Conservation (phyloP, 2,329 filamentous ascomycete genomes). For the Pestalotiopsis sp. region DNA sequence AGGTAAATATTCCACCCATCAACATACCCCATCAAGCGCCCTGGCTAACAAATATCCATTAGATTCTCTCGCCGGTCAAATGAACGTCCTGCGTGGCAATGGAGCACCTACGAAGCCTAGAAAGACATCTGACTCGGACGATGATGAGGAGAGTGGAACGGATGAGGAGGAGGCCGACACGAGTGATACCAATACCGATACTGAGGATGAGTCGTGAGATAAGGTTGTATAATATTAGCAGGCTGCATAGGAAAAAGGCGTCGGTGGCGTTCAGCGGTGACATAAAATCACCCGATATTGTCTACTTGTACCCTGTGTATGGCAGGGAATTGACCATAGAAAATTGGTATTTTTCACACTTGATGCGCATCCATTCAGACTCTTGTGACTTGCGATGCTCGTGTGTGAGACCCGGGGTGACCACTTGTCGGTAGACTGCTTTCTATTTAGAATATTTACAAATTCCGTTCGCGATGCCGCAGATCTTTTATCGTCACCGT, state of each 20-base stretch:
- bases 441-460: too few relatives aligned
- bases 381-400: too few relatives aligned
- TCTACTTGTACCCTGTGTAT: constrained; percentile 3
- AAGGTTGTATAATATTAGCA: constrained; percentile 1
- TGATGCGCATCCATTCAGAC: too few relatives aligned
- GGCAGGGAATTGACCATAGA: constrained; percentile 4
- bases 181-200: constrained; percentile 71
- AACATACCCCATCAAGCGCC: not conserved
- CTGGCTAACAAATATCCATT: constrained; percentile 20
- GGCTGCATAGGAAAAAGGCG: constrained; percentile 12
- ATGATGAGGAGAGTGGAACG: constrained; percentile 81
- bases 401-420: too few relatives aligned
- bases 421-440: too few relatives aligned
- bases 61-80: constrained; percentile 87
- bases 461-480: too few relatives aligned
- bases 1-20: constrained; percentile 62
- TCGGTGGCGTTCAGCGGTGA: constrained; percentile 12
- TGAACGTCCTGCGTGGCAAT: constrained; percentile 82
- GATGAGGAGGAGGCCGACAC: constrained; percentile 72
- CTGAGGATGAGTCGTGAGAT: constrained; percentile 59
- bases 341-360: not conserved
- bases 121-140: constrained; percentile 56
- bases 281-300: not conserved
- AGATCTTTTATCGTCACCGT: too few relatives aligned
- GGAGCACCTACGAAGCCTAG: constrained; percentile 60